Evolutionary conservation across 495 filamentous ascomycete genomes (phyloP), one percentile per base, ranked within the genome.

Genomic region (Amphirosellinia nigrospora): DNA sequence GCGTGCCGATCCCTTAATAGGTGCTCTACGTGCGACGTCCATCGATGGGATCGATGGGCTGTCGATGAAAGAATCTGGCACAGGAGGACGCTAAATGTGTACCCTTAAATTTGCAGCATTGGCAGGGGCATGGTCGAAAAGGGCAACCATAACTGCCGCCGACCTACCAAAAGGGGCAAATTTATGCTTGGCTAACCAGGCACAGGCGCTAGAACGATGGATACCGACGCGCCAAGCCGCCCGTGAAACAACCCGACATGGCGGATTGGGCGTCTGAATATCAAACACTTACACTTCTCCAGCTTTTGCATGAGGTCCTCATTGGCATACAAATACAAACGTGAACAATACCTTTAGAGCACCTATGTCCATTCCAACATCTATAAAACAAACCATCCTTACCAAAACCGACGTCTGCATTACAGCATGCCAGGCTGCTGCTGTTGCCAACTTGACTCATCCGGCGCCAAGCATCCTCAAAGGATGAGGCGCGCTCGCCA

Each of bases 1-100:
- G 41, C 46, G 53, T 46, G 62, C 30, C 13, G 62, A 65, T 65
- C 46, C 2, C 53, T 53, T 39, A 41, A 26, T 65, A 45, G 34
- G 28, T 30, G 41, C 19, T 21, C 26, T 65, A 45, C 34, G 28
- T 30, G 41, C 19, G 21, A 19, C 2, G n/a, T 39, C 23, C 63
- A 32, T 38, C 45, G 46, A 52, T 39, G 34, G 15, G 63, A 32
- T 38, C 45, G 46, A 52, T 39, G 34, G 15, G 63, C 32, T 65
- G 34, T 39, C 10, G 21, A 39, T 30, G 63, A 53, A 65, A 16
- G 63, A 65, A 65, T 65, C 63, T 53, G 63, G 53, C 63, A 65
- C 63, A 65, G 63, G 43, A 39, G 32, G 63, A 38, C 63, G 26
- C 63, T 28, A 65, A 39, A 8, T 39, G 46, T 28, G 13, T 65